phyloP scores from a whole-genome alignment of 768 basidiomycete species.

The Cyathus striatus region DNA sequence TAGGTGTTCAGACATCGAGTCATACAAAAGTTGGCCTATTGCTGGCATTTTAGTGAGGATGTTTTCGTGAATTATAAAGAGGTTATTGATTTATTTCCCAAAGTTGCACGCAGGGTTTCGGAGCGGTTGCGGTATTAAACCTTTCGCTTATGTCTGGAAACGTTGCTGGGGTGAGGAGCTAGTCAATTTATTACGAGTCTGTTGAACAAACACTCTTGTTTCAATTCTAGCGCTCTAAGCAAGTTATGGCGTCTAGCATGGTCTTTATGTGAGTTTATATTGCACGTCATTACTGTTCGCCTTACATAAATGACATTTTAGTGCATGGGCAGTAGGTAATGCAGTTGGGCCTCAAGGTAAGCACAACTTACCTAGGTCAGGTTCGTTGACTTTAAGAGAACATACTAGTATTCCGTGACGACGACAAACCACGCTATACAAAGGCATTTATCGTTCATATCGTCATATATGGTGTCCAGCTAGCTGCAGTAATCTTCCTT shows the following conservation, averaged over 20 bases:
- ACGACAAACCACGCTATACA: constrained; percentile 42
- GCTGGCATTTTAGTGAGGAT: constrained; percentile 41
- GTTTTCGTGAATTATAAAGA: not conserved
- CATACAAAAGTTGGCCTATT: constrained; percentile 41
- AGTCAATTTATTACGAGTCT: not conserved
- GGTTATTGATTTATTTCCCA: not conserved
- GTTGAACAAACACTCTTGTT: not conserved
- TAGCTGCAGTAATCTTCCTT: constrained; percentile 29
- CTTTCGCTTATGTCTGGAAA: constrained; percentile 42
- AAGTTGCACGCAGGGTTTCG: constrained; percentile 41
- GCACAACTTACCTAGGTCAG: not conserved
- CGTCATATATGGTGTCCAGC: constrained; percentile 40
- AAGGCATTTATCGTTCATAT: constrained; percentile 42
- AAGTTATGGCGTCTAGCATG: constrained; percentile 40
- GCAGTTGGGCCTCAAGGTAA: constrained; percentile 40
- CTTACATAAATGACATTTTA: constrained; percentile 6
- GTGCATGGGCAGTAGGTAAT: constrained; percentile 48
- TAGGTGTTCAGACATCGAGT: constrained; percentile 31
- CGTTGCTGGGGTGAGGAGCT: constrained; percentile 30
- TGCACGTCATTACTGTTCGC: not conserved
- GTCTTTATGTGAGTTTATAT: constrained; percentile 34
- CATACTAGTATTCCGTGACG: constrained; percentile 33
- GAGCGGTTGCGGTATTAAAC: constrained; percentile 41
- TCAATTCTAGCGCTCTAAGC: constrained; percentile 40
- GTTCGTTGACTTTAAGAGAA: not conserved